A percentile compares a stretch with the other conserved stretches of the same genome.
phyloP scores from a whole-genome alignment of 495 filamentous ascomycete genomes.

The Thermothielavioides terrestris region DNA sequence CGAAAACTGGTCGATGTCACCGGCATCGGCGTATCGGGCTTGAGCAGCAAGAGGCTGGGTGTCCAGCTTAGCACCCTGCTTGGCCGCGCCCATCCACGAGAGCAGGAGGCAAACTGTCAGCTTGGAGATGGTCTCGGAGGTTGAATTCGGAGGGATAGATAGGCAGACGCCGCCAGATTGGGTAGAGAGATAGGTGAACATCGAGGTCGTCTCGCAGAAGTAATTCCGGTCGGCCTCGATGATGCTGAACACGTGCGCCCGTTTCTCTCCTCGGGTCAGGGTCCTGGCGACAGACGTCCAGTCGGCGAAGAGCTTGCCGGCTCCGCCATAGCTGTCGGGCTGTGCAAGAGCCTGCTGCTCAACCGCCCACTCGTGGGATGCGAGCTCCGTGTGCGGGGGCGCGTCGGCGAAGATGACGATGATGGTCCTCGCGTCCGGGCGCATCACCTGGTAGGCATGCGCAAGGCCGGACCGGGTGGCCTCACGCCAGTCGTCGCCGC shows the following conservation, averaged over 20 bases:
- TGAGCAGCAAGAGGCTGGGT: constrained; percentile 9
- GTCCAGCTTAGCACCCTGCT: constrained; percentile 20
- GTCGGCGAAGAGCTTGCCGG: constrained; percentile 30
- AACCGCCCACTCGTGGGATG: constrained; percentile 8
- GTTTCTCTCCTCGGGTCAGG: constrained; percentile 24
- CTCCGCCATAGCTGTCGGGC: constrained; percentile 18
- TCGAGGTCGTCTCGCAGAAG: constrained; percentile 9
- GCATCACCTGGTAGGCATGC: constrained; percentile 36
- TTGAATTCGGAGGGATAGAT: constrained; percentile 9
- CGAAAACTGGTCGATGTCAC: constrained; percentile 6
- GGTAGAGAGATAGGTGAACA: constrained; percentile 31
- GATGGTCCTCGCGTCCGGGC: constrained; percentile 36
- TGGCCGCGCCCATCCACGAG: constrained; percentile 39
- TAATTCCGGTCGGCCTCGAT: background rate
- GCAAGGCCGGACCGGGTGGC: constrained; percentile 40
- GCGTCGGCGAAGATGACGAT: constrained; percentile 42
- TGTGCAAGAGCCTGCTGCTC: constrained; percentile 21
- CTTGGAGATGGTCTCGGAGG: constrained; percentile 28
- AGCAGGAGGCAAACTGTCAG: constrained; percentile 36
- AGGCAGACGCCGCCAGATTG: constrained; percentile 35
- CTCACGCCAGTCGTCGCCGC: constrained; percentile 34
- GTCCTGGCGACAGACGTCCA: constrained; percentile 30
- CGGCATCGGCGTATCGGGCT: constrained; percentile 9
- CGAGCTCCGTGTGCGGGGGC: constrained; percentile 31
- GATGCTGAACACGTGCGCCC: constrained; percentile 35